Conservation (phyloP, 306 rosid species). For the Arachis stenosperma region DNA sequence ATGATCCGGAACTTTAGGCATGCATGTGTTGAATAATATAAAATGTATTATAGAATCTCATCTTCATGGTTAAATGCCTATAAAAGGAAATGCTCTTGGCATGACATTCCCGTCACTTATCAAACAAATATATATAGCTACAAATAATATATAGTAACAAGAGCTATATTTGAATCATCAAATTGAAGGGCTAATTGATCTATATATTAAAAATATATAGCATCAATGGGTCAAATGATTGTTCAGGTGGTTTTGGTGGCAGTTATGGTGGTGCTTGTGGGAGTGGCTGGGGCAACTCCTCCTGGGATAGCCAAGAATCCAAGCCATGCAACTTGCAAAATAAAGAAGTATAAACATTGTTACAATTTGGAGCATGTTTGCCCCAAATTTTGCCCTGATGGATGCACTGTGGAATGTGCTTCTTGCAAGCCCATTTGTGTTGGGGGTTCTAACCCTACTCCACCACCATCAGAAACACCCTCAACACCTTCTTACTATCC, state of each 20-base stretch:
- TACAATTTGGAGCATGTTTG: conserved; percentile 62
- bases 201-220: too few relatives aligned
- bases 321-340: conserved; percentile 51
- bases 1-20: conserved; percentile 36
- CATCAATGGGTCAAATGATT: conserved; percentile 31
- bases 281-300: conserved; percentile 43
- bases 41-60: background rate
- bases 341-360: conserved; percentile 59
- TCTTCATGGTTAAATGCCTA: background rate
- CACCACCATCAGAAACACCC: conserved; percentile 1
- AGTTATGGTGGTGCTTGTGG: conserved; percentile 34
- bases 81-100: conserved; percentile 39
- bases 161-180: background rate
- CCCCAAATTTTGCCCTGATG: conserved; percentile 63
- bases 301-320: conserved; percentile 58
- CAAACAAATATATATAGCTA: conserved; percentile 20
- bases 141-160: background rate
- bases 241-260: conserved; percentile 28
- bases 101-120: conserved; percentile 14
- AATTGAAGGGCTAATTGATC: background rate
- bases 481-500: background rate
- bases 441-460: conserved; percentile 37
- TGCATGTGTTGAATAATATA: background rate
- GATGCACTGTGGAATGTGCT: conserved; percentile 57
- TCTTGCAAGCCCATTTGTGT: conserved; percentile 59